Evolutionary conservation across 768 basidiomycete species (phyloP), one percentile per base, ranked within the genome.

Genomic region (Sutorius australiensis): DNA sequence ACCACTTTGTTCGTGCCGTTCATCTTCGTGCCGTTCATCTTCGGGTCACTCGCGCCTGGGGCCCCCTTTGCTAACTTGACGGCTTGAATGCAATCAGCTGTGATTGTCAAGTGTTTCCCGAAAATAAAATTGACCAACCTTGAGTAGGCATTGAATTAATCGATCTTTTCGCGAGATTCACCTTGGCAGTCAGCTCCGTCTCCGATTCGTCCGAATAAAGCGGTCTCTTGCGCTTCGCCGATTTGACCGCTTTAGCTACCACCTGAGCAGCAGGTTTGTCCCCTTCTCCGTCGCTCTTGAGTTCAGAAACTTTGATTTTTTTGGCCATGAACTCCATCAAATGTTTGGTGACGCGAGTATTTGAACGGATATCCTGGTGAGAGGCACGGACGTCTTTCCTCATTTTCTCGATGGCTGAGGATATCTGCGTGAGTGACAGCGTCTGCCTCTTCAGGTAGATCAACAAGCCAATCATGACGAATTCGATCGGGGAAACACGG

Each of bases 381-480:
- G 61, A 63, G 5, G 64, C 61, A 38, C 77, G 72, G 13, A 75
- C 72, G 24, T 69, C 64, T 48, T 57, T 63, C 50, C 77, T 70
- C 68, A 78, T 68, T 54, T 68, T 65, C 33, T 61, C 63, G 43
- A 80, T 68, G 0, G 77, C 77, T 14, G 72, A 70, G 9, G 75
- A 72, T 32, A 80, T 67, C 50, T 80, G 77, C 2, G 64, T 62
- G 30, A 75, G 64, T 0, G 73, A 72, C 6, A 75, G 47, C 4
- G 46, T 59, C 37, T 61, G 37, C 34, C 69, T 64, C 55, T 73
- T 67, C 37, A 72, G 49, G 49, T 68, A 65, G 17, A 82, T 72
- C 55, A 80, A 61, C 50, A 74, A 68, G 17, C 66, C 71, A 0
- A 73, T 66, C 71, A 76, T 74, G 50, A 80, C 72, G 57, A 79